These are phyloP conservation scores for Drechslerella dactyloides DNA, from an alignment of 2,329 filamentous ascomycete species.

Conservation along the genomic window DNA sequence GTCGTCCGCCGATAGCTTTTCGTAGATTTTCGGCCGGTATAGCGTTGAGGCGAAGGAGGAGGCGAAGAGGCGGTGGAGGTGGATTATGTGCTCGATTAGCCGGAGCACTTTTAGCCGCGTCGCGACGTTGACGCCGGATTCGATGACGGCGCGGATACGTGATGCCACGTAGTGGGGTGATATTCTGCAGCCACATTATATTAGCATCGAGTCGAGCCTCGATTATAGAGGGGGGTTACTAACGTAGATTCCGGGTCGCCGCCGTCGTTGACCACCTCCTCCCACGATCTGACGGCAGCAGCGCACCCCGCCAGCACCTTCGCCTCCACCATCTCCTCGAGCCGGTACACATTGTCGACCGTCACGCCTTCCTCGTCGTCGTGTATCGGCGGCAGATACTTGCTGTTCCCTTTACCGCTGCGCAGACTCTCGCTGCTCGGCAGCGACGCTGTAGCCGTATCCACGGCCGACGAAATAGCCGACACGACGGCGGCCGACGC, in stretches of 20 bases:
- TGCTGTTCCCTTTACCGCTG: slow-evolving; percentile 40
- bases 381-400: slow-evolving; percentile 44
- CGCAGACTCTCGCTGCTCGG: slow-evolving; percentile 44
- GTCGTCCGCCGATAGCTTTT: slow-evolving; percentile 29
- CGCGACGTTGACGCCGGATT: slow-evolving; percentile 34
- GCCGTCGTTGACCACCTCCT: slow-evolving; percentile 25
- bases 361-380: slow-evolving; percentile 37
- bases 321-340: slow-evolving; percentile 44
- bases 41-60: slow-evolving; percentile 23
- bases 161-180: slow-evolving; percentile 41
- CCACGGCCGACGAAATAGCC: slow-evolving; percentile 39
- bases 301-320: slow-evolving; percentile 37
- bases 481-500: slow-evolving; percentile 21
- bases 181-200: slow-evolving; percentile 23
- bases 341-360: slow-evolving; percentile 36
- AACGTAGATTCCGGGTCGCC: slow-evolving; percentile 41
- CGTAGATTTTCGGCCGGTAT: slow-evolving; percentile 34
- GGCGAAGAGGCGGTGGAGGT: slow-evolving; percentile 38
- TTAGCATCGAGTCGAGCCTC: neutral
- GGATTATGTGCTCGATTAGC: slow-evolving; percentile 46
- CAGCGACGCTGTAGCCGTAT: slow-evolving; percentile 31
- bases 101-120: slow-evolving; percentile 35
- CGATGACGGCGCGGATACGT: slow-evolving; percentile 40
- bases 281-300: slow-evolving; percentile 31
- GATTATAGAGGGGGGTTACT: neutral